Percentiles rank a stretch among this genome's conserved stretches.
Conservation (phyloP, 768 basidiomycete species). For the Pilatotrama ljubarskyi region DNA sequence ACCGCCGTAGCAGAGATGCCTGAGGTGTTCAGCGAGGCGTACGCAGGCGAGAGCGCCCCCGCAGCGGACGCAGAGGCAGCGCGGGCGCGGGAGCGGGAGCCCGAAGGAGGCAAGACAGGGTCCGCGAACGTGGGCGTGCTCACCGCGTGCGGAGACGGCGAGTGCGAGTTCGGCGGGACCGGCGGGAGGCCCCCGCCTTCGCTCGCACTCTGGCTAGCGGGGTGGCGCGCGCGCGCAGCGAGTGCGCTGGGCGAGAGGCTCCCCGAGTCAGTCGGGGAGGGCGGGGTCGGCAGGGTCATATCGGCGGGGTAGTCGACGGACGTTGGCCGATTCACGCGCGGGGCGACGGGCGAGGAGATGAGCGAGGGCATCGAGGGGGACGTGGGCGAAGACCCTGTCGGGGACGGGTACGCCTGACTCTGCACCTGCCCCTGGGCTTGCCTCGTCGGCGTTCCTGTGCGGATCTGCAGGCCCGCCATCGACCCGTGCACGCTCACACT, state of each 20-base stretch:
- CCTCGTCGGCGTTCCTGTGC: neutral
- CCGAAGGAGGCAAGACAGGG: neutral
- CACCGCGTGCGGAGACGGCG: conserved; percentile 2
- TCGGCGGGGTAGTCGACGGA: conserved; percentile 11
- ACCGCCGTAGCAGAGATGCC: conserved; percentile 39
- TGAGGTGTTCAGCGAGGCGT: conserved; percentile 26
- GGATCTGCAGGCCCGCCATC: conserved; percentile 15
- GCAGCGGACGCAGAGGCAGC: conserved; percentile 16
- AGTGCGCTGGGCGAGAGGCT: conserved; percentile 3
- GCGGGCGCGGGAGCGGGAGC: neutral
- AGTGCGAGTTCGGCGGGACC: conserved; percentile 7
- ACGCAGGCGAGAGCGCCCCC: neutral
- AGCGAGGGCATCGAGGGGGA: conserved; percentile 7
- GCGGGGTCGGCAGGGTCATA: neutral
- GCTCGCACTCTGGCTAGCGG: too few relatives aligned
- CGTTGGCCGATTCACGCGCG: neutral
- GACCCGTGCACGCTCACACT: neutral
- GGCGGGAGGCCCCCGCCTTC: neutral
- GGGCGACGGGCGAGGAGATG: conserved; percentile 1
- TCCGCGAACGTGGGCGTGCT: neutral
- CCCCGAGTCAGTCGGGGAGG: neutral
- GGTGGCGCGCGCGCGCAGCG: neutral
- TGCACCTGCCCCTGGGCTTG: neutral
- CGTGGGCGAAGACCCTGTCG: neutral
- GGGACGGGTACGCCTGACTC: neutral